Conservation (phyloP, 176 grass and related monocot genomes). For the Triticum urartu region DNA sequence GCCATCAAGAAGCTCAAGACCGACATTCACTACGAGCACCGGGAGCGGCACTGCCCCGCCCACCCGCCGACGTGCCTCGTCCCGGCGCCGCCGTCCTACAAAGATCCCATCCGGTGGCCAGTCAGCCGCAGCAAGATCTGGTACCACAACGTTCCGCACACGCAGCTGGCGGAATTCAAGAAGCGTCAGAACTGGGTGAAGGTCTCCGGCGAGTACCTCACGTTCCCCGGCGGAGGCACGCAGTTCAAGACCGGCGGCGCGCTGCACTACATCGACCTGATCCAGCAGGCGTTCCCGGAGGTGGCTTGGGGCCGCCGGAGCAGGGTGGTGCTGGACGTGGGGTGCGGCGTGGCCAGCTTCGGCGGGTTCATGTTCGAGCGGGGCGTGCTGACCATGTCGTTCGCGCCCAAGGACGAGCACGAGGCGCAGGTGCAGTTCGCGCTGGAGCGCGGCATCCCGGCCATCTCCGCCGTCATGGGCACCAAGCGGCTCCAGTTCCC, state of each 20-base stretch:
- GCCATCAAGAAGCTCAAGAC: conserved; percentile 65
- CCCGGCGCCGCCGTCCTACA: conserved; percentile 58
- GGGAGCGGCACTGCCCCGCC: conserved; percentile 83
- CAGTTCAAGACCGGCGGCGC: conserved; percentile 80
- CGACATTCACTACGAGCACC: conserved; percentile 82
- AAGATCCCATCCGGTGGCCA: conserved; percentile 67
- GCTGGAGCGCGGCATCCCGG: conserved; percentile 91
- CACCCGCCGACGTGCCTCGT: conserved; percentile 69
- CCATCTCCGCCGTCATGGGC: conserved; percentile 93
- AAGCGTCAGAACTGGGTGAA: conserved; percentile 93
- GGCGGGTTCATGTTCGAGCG: conserved; percentile 88
- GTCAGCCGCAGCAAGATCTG: conserved; percentile 91
- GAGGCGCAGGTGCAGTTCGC: conserved; percentile 99
- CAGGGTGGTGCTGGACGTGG: conserved; percentile 80
- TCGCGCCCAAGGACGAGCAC: conserved; percentile 97
- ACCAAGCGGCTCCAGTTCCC: conserved; percentile 81
- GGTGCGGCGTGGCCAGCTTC: conserved; percentile 93
- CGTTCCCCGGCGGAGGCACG: conserved; percentile 90
- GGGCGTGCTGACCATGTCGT: conserved; percentile 83
- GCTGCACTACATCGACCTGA: conserved; percentile 80
- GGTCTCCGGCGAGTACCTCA: conserved; percentile 80
- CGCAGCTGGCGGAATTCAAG: conserved; percentile 59
- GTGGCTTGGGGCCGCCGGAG: conserved; percentile 69
- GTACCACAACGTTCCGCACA: conserved; percentile 94
- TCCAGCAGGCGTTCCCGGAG: conserved; percentile 50